Conservation (phyloP, 1,284 basidiomycete species). For the Ustilago lituana region DNA sequence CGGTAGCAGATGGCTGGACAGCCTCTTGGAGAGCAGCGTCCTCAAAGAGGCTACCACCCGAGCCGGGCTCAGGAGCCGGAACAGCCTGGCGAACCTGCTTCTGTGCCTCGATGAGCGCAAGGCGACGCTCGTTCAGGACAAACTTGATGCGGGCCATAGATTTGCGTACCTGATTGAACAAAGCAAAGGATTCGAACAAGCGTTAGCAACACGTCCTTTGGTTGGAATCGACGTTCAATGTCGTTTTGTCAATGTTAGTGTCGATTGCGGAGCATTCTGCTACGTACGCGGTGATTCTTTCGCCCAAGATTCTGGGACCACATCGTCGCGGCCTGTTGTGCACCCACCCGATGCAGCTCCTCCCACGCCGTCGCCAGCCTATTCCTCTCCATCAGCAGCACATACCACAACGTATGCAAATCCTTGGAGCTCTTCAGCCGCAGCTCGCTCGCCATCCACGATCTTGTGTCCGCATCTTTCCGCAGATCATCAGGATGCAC, state of each 20-base stretch:
- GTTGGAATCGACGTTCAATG: neutral
- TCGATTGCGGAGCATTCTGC: too few relatives aligned
- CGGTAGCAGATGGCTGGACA: neutral
- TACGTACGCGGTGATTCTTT: slow-evolving; percentile 60
- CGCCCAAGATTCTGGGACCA: slow-evolving; percentile 46
- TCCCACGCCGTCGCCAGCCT: slow-evolving; percentile 59
- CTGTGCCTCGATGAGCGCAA: slow-evolving; percentile 78
- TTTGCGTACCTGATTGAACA: slow-evolving; percentile 79
- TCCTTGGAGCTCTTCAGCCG: slow-evolving; percentile 61
- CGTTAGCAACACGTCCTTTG: too few relatives aligned
- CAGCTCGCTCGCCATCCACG: slow-evolving; percentile 62
- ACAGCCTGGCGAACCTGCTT: slow-evolving; percentile 65
- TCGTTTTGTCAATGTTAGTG: too few relatives aligned
- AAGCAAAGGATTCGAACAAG: neutral
- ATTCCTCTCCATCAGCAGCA: slow-evolving; percentile 62
- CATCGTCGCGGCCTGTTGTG: slow-evolving; percentile 48
- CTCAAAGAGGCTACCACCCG: slow-evolving; percentile 35
- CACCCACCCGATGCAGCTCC: slow-evolving; percentile 54
- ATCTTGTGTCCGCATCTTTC: slow-evolving; percentile 38
- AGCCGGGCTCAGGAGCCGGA: slow-evolving; percentile 9
- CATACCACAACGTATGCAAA: slow-evolving; percentile 66
- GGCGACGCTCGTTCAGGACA: slow-evolving; percentile 87
- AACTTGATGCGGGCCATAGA: slow-evolving; percentile 97
- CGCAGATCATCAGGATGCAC: slow-evolving; percentile 47
- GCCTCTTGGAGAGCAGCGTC: slow-evolving; percentile 3